Conservation (phyloP, 768 basidiomycete genomes). For the Tulasnella calospora region DNA sequence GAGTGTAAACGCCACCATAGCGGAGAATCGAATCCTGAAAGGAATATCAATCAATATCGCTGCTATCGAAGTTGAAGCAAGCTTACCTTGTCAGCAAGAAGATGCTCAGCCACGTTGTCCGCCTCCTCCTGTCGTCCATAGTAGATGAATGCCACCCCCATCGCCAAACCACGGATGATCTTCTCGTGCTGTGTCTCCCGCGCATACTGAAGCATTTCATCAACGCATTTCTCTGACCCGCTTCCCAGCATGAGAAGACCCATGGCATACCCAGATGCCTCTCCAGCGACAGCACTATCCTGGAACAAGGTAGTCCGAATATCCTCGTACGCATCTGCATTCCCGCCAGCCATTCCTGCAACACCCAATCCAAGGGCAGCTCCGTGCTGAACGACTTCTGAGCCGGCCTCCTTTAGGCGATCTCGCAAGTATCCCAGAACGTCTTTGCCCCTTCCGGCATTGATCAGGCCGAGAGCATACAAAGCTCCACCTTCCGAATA, state of each 20-base stretch:
- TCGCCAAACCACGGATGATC: conserved; percentile 91
- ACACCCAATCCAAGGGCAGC: conserved; percentile 96
- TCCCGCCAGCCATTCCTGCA: conserved; percentile 89
- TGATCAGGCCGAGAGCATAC: conserved; percentile 90
- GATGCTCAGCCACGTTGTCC: conserved; percentile 67
- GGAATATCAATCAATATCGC: conserved; percentile 24
- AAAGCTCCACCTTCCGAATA: conserved; percentile 96
- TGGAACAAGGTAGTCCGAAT: conserved; percentile 83
- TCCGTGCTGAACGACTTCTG: conserved; percentile 92
- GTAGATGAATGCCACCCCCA: conserved; percentile 87
- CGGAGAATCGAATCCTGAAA: conserved; percentile 88
- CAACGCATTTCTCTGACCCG: conserved; percentile 66
- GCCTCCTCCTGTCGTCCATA: conserved; percentile 93
- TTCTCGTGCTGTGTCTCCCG: conserved; percentile 98
- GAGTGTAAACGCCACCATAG: conserved; percentile 95
- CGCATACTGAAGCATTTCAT: conserved; percentile 95
- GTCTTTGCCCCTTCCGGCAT: conserved; percentile 71
- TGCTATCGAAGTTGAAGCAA: conserved; percentile 13
- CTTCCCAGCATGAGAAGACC: conserved; percentile 98
- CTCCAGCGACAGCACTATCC: conserved; percentile 93
- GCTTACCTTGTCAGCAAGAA: conserved; percentile 80
- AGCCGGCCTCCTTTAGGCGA: conserved; percentile 65
- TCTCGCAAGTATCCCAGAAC: conserved; percentile 75
- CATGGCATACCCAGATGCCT: conserved; percentile 96
- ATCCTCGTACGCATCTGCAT: conserved; percentile 60